These are phyloP conservation scores for Bipolaris gigantea DNA, from an alignment of 2,329 filamentous ascomycete species.

Conservation along the genomic window DNA sequence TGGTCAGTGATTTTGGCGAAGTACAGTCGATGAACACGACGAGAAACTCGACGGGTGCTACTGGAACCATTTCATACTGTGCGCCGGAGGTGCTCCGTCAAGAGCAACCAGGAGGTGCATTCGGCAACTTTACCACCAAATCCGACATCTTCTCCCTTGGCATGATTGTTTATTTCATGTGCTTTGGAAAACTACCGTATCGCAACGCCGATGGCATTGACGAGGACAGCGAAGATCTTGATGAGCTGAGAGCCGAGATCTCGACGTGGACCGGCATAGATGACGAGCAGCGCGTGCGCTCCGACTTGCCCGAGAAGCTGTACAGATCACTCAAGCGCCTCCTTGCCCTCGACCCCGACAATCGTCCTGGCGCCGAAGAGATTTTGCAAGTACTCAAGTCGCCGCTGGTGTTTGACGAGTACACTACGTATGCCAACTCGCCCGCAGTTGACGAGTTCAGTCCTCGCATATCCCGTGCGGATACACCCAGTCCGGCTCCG, in stretches of 20 bases:
- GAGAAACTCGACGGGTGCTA: constrained; percentile 88
- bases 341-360: constrained; percentile 72
- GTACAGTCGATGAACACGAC: constrained; percentile 81
- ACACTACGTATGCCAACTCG: constrained; percentile 44
- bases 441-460: constrained; percentile 39
- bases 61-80: constrained; percentile 96
- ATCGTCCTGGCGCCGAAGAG: constrained; percentile 82
- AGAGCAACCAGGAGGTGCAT: constrained; percentile 65
- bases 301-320: constrained; percentile 81
- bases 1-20: constrained; percentile 98
- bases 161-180: constrained; percentile 99
- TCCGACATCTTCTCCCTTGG: constrained; percentile 98
- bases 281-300: constrained; percentile 70
- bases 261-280: constrained; percentile 84
- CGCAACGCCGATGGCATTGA: constrained; percentile 78
- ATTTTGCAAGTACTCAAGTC: constrained; percentile 78
- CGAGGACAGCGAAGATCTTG: constrained; percentile 90
- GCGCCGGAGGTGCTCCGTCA: constrained; percentile 86
- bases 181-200: constrained; percentile 88
- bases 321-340: constrained; percentile 83
- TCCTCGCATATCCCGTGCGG: constrained; percentile 50
- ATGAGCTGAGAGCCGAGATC: constrained; percentile 83
- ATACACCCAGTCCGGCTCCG: constrained; percentile 44
- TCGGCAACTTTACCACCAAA: constrained; percentile 93
- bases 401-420: constrained; percentile 57